Conservation (phyloP, 805 yeast species). For the Jamesozyma spencerorum region DNA sequence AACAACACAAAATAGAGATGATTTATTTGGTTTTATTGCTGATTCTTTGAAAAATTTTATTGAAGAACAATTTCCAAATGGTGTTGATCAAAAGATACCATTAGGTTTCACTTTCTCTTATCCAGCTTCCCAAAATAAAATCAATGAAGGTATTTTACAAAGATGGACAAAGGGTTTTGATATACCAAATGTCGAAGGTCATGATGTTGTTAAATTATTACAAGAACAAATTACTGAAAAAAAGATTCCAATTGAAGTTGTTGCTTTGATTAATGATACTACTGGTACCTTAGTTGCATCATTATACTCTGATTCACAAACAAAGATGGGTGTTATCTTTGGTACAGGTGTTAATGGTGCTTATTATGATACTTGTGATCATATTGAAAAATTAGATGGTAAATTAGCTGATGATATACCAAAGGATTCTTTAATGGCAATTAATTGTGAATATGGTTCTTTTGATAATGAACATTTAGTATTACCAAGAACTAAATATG, state of each 20-base stretch:
- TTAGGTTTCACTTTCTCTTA: conserved; percentile 93
- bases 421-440: conserved; percentile 71
- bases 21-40: conserved; percentile 81
- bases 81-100: conserved; percentile 52
- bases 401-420: conserved; percentile 53
- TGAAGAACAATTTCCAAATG: conserved; percentile 57
- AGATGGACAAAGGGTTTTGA: conserved; percentile 98
- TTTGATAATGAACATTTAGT: conserved; percentile 81
- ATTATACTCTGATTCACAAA: conserved; percentile 76
- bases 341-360: conserved; percentile 99
- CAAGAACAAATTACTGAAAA: conserved; percentile 59
- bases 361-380: conserved; percentile 66
- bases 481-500: conserved; percentile 86
- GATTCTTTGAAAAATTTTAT: conserved; percentile 65
- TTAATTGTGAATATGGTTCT: conserved; percentile 97
- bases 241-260: conserved; percentile 71
- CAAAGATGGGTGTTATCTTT: conserved; percentile 90
- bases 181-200: conserved; percentile 85
- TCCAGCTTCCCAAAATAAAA: conserved; percentile 76
- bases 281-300: conserved; percentile 96
- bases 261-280: conserved; percentile 91
- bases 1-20: conserved; percentile 60
- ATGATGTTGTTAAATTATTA: conserved; percentile 86
- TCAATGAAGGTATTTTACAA: conserved; percentile 79
- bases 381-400: conserved; percentile 77